Base-by-base conservation (phyloP, 2,329 filamentous ascomycete genomes). In the Clarireedia monteithiana region DNA sequence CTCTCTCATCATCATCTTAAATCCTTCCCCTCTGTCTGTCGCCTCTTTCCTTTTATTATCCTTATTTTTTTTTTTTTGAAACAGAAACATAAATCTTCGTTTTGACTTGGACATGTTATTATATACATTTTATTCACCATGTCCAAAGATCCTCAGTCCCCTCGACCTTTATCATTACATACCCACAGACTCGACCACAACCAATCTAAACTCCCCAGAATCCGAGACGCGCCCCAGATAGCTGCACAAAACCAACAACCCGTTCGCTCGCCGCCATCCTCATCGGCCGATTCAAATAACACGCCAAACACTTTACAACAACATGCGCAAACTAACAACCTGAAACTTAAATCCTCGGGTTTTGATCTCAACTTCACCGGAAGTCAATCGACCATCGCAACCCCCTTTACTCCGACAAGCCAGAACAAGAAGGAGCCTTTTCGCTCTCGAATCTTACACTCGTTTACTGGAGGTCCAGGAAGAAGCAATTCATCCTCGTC, bases 201-300 rank as follows among this genome's bases (percentile, higher is more conserved):
- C 36, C 40, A 50, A 12, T 57, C 53, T 1, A 60, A 59, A 24
- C 48, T 60, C 14, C 59, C 59, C 15, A 51, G 57, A 42, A 55
- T 57, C 30, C 56, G 57, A 45, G 44, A 53, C 44, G 47, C 56
- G 30, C 53, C 55, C 40, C 50, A 55, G 12, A 44, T 55, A 55
- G 10, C 34, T 50, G 44, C 53, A 44, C 53, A 55, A 38, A 36
- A 46, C 12, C 50, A 36, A 34, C 12, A 36, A 34, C 12, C 52
- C 24, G 39, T 30, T 27, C 38, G 15, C 6, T 55, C 52, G 23
- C 44, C 50, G 45, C 45, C 38, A 45, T 17, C 36, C 17, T 34
- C 42, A 42, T 55, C 53, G 36, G 53, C 47, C 45, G 53, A 45
- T 17, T 50, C 53, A 26, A 50, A n/a, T 14, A 36, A 17, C 27